These are phyloP conservation scores for Puccinia triticina DNA, from an alignment of 1,284 basidiomycete genomes.

Conservation along the genomic window DNA sequence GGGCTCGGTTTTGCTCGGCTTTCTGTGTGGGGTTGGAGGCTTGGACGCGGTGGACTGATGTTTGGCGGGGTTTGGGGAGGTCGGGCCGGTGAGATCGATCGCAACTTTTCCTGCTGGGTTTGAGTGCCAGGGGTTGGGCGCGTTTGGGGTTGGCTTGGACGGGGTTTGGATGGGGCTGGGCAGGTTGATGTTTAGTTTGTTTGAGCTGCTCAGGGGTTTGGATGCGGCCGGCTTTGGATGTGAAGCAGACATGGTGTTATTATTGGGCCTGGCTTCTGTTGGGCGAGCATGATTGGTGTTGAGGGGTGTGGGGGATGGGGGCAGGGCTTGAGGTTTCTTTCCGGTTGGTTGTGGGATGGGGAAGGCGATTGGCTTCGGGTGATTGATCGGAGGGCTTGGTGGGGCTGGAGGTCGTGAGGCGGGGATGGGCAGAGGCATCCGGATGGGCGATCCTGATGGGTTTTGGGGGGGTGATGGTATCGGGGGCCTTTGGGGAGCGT, in stretches of 20 bases:
- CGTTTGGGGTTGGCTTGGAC: not conserved
- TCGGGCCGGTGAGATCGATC: too few species aligned
- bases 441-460: not conserved
- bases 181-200: not conserved
- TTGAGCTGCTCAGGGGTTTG: too few species aligned
- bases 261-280: too few species aligned
- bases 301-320: not conserved
- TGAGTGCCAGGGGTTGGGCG: too few species aligned
- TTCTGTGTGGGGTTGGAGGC: too few species aligned
- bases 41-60: too few species aligned
- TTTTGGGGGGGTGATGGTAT: not conserved
- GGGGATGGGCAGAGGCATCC: not conserved
- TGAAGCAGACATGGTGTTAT: too few species aligned
- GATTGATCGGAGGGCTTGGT: not conserved
- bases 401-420: not conserved
- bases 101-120: too few species aligned
- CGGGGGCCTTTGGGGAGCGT: not conserved
- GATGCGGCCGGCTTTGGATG: too few species aligned
- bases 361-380: not conserved
- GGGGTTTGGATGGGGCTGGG: not conserved
- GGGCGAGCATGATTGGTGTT: not conserved
- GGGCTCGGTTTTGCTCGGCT: too few species aligned
- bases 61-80: too few species aligned
- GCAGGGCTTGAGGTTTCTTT: not conserved
- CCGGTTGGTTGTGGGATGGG: not conserved